These are phyloP conservation scores for Plectosphaerella sp. DNA, from an alignment of 2,329 filamentous ascomycete species.

Conservation along the genomic window DNA sequence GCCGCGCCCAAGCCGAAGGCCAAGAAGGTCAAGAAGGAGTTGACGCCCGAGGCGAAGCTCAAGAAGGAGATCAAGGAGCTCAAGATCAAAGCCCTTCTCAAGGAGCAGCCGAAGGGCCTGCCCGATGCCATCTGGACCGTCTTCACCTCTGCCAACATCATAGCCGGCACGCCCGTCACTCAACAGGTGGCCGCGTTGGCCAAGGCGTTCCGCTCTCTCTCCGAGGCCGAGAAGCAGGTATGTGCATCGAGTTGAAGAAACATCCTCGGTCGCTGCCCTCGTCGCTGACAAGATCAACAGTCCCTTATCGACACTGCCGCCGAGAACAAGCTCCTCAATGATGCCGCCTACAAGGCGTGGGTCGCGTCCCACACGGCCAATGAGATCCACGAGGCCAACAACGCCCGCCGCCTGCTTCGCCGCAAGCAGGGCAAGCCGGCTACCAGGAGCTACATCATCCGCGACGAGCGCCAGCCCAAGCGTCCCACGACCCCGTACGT, in stretches of 20 bases:
- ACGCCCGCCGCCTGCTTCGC: conserved; percentile 37
- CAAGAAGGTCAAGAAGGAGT: conserved; percentile 24
- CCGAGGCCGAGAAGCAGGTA: conserved; percentile 39
- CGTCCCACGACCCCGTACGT: conserved; percentile 23
- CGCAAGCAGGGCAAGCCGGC: conserved; percentile 19
- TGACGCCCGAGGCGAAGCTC: conserved; percentile 32
- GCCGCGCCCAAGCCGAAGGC: conserved; percentile 17
- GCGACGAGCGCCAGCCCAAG: conserved; percentile 45
- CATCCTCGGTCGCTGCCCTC: not conserved
- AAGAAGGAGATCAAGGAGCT: conserved; percentile 27
- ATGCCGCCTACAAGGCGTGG: conserved; percentile 39
- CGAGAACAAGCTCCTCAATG: conserved; percentile 37
- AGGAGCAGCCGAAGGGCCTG: conserved; percentile 26
- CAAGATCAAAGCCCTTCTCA: conserved; percentile 35
- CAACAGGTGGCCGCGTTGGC: conserved; percentile 20
- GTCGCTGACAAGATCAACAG: too few relatives aligned
- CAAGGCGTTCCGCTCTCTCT: conserved; percentile 32
- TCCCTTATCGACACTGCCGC: conserved; percentile 9
- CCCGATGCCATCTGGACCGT: conserved; percentile 29
- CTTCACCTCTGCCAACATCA: conserved; percentile 27
- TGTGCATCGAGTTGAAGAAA: conserved; percentile 12
- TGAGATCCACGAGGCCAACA: conserved; percentile 41
- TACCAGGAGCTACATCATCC: conserved; percentile 20
- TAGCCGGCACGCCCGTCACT: conserved; percentile 14
- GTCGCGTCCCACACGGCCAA: conserved; percentile 34